A percentile compares a stretch with the other conserved stretches of the same genome.
Evolutionary conservation across 345 rosid species (phyloP).

Genomic region (Euphorbia peplus): DNA sequence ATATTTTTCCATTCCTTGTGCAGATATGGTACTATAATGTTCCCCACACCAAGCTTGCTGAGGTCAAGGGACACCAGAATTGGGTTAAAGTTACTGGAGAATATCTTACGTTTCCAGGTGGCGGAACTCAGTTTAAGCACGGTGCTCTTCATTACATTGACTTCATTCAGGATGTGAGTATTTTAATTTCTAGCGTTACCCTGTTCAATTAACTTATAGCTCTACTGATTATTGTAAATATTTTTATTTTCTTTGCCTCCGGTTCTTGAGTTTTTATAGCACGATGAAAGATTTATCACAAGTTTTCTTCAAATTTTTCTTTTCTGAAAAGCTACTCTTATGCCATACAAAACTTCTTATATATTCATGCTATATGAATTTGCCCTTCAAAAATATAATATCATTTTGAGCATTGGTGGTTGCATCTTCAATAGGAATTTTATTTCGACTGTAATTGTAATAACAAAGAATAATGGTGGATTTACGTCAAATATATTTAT

Average conservation of each 20-base stretch:
- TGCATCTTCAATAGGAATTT: constrained; percentile 12
- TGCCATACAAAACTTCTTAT: neutral
- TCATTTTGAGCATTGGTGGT: neutral
- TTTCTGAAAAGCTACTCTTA: neutral
- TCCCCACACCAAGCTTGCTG: constrained; percentile 90
- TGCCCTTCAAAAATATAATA: neutral
- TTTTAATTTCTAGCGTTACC: constrained; percentile 26
- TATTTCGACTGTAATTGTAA: neutral
- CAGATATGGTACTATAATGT: constrained; percentile 94
- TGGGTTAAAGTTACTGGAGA: constrained; percentile 96
- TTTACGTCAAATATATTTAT: constrained; percentile 14
- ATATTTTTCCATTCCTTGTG: constrained; percentile 22
- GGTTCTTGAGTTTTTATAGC: neutral
- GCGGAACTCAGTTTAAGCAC: constrained; percentile 92
- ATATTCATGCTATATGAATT: neutral
- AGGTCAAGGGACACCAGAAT: constrained; percentile 89
- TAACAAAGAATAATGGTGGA: constrained; percentile 6
- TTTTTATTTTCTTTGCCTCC: no score
- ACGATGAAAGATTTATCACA: neutral
- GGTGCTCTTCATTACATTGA: constrained; percentile 94
- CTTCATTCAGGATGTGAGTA: constrained; percentile 72
- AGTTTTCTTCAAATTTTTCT: neutral
- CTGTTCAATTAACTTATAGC: constrained; percentile 27
- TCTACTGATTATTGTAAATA: constrained; percentile 39
- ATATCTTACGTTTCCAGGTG: constrained; percentile 95